Evolutionary conservation across 2,329 filamentous ascomycete genomes (phyloP).

Genomic region (Ophiocordyceps sinensis): DNA sequence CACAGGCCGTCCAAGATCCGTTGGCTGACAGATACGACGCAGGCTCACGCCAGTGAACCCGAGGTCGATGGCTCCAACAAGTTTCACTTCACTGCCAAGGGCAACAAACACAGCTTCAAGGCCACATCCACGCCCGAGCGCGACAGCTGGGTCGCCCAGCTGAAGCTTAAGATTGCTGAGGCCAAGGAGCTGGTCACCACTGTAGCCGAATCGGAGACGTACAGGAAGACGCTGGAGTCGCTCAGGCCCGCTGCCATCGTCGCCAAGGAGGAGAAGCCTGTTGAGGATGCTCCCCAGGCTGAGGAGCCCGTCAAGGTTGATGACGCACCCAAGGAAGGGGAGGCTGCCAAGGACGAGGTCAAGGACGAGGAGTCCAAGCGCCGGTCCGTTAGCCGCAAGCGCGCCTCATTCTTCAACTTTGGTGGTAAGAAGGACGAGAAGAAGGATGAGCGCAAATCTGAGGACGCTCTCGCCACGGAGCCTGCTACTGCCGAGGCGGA

Average conservation of each 20-base stretch:
- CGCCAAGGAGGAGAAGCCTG: conserved; percentile 15
- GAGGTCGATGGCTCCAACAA: conserved; percentile 62
- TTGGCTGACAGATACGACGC: conserved; percentile 3
- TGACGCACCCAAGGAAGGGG: conserved; percentile 18
- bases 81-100: conserved; percentile 73
- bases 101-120: conserved; percentile 92
- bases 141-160: conserved; percentile 78
- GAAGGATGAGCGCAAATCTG: conserved; percentile 20
- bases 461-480: conserved; percentile 19
- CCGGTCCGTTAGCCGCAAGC: conserved; percentile 51
- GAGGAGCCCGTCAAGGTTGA: conserved; percentile 20
- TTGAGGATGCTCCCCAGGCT: conserved; percentile 19
- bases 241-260: conserved; percentile 31
- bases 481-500: conserved; percentile 22
- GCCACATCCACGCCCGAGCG: conserved; percentile 60
- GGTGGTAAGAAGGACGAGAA: conserved; percentile 37
- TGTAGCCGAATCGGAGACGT: conserved; percentile 66
- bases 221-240: conserved; percentile 74
- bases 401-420: conserved; percentile 48
- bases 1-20: not conserved
- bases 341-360: conserved; percentile 28
- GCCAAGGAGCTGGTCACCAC: conserved; percentile 67
- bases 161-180: conserved; percentile 72
- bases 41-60: conserved; percentile 54
- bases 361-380: conserved; percentile 47